Evolutionary conservation across 2,329 filamentous ascomycete genomes (phyloP), one percentile per base, ranked within the genome.

Genomic region (Cercospora sp.): DNA sequence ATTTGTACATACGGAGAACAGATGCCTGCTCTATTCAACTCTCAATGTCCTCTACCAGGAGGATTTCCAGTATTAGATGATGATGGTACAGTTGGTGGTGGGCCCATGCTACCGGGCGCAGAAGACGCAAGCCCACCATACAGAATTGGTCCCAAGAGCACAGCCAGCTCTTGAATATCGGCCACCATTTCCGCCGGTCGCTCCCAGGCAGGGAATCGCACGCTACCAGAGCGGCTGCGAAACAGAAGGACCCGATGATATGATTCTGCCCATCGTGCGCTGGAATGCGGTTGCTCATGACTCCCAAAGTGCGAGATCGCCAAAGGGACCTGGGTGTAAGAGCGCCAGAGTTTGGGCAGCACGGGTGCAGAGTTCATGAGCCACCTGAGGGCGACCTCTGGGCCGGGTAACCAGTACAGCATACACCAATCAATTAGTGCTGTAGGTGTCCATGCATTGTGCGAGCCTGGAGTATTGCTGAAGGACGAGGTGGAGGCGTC

Each of bases 371-470:
- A 79, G 68, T 80, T 79, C 9, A 75, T 76, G 12, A 83, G 75
- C 82, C 82, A 89, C 28, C 88, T 80, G 72, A 90, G 77, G 3
- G 84, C 84, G 1, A 84, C 84, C 73, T 91, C 89, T 0, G 88
- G 88, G 0, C 89, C 89, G 0, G 89, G 88, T 0, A 91, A 78
- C 89, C 89, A 91, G 23, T 88, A 85, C 30, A 90, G 78, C 75
- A 87, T 85, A 1, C 87, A 85, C 73, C 89, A 80, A 18, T 86
- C 87, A 67, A 91, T 81, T 26, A 91, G 80, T 64, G 90, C 86
- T 1, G 78, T 79, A 5, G 77, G 76, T 4, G 76, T 75, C 79
- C 79, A 82, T 12, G 66, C 51, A 40, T 60, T 66, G 23, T 61
- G 65, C 63, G 60, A 55, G 36, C 20, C 45, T 26, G 60, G 12